Evolutionary conservation across 164 flowering plant genomes (phyloP), one percentile per base, ranked within the genome.

Genomic region (Vitis labrusca): DNA sequence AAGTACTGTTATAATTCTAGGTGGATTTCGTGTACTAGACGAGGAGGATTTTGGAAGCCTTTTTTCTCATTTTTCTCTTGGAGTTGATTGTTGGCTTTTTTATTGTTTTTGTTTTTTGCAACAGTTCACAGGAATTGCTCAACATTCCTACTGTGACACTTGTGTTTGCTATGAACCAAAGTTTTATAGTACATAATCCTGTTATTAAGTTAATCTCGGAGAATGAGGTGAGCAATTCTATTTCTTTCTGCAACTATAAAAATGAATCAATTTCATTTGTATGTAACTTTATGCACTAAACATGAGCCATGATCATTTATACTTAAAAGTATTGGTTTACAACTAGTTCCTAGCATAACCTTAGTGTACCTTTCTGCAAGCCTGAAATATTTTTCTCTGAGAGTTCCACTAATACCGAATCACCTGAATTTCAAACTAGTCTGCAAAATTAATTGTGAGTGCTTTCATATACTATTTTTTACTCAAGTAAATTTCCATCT

Each of bases 1-100:
- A 49, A 74, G 15, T 70, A 74, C 16, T 74, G 77, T 63, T 70
- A 70, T 44, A 65, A 74, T 59, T 13, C 61, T 61, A 74, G 73
- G 73, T 69, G 44, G 44, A 37, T 37, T 37, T 37, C 58, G 47
- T 55, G 29, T 49, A n/a, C 50, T 47, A 14, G 19, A 50, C 12
- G 10, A 8, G 49, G 64, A 16, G 50, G 10, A 44, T 13, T 23
- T 56, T 17, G 51, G 5, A 57, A 67, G 7, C 52, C 48, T 19
- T n/a, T 57, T 10, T 56, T 10, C 9, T 64, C 14, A 8, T 29
- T 32, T 11, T 47, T 53, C 2, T 13, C 57, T 23, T 37, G 16
- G 4, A 11, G 10, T 32, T 16, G 49, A 14, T 66, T 37, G 19
- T 66, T 30, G 13, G 53, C 29, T 10, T 44, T 37, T 37, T 37